phyloP scores from a whole-genome alignment of 2,329 filamentous ascomycete species.

The Hymenoscyphus linearis region DNA sequence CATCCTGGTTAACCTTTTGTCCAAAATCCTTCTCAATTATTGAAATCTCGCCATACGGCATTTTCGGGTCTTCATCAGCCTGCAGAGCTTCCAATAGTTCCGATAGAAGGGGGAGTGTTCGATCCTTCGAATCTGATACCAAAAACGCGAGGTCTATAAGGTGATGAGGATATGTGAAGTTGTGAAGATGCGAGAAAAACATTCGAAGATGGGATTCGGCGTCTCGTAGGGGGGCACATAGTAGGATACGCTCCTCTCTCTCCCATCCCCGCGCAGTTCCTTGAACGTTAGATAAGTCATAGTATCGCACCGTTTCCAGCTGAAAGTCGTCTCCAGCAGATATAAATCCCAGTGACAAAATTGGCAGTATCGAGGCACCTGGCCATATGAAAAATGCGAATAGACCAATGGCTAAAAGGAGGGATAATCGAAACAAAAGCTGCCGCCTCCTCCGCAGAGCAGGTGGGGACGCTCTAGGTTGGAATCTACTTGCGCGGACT shows the following conservation, averaged over 20 bases:
- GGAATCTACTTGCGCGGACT: conserved; percentile 55
- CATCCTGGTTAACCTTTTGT: conserved; percentile 94
- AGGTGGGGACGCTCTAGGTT: conserved; percentile 70
- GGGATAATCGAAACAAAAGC: conserved; percentile 62
- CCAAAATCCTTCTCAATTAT: conserved; percentile 99
- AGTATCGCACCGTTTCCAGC: conserved; percentile 93
- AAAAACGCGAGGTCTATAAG: conserved; percentile 95
- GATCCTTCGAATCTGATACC: conserved; percentile 94
- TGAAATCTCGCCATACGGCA: conserved; percentile 91
- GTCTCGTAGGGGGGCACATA: conserved; percentile 91
- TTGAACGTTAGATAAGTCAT: conserved; percentile 87
- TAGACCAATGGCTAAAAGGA: conserved; percentile 52
- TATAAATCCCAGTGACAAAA: conserved; percentile 65
- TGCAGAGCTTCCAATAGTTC: conserved; percentile 75
- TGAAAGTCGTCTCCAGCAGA: conserved; percentile 65
- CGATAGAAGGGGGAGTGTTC: conserved; percentile 71
- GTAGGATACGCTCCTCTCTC: conserved; percentile 86
- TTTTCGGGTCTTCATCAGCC: conserved; percentile 68
- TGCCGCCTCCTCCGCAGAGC: conserved; percentile 68
- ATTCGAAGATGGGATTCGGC: conserved; percentile 87
- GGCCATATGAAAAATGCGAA: conserved; percentile 73
- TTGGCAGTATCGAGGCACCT: conserved; percentile 54
- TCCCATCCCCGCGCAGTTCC: conserved; percentile 94
- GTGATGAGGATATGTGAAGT: conserved; percentile 95
- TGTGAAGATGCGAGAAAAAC: conserved; percentile 97